Percentiles rank a stretch among this genome's conserved stretches.
phyloP scores from a whole-genome alignment of 2,329 filamentous ascomycete genomes.

The Fusarium compactum region DNA sequence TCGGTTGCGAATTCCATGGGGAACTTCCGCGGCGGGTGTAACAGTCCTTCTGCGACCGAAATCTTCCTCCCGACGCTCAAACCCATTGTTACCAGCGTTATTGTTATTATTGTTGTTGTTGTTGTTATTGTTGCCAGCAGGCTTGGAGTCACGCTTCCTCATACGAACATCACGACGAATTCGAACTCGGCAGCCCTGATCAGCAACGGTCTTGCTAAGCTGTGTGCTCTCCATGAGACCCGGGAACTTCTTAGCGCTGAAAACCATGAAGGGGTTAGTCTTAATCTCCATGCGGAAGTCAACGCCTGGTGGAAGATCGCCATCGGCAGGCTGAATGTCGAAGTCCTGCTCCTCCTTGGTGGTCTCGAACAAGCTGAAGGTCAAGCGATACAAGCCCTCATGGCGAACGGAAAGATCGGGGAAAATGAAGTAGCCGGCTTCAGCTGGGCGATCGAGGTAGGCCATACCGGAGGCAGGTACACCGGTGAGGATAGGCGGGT shows the following conservation, averaged over 20 bases:
- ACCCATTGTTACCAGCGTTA: constrained; percentile 55
- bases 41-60: constrained; percentile 58
- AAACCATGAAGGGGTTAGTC: constrained; percentile 88
- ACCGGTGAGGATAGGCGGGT: constrained; percentile 88
- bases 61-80: constrained; percentile 74
- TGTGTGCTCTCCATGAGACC: constrained; percentile 90
- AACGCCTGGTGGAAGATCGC: constrained; percentile 67
- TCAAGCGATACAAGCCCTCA: constrained; percentile 91
- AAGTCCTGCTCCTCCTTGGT: constrained; percentile 86
- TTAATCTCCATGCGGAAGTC: constrained; percentile 92
- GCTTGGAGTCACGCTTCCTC: constrained; percentile 83
- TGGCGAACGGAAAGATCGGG: constrained; percentile 96
- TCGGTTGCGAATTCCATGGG: constrained; percentile 60
- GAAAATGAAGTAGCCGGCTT: constrained; percentile 95
- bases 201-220: constrained; percentile 89
- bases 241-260: constrained; percentile 98
- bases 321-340: constrained; percentile 65
- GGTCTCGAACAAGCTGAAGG: constrained; percentile 94
- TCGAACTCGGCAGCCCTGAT: constrained; percentile 95
- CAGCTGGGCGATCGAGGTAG: constrained; percentile 86
- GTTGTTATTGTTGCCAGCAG: constrained; percentile 57
- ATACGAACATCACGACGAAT: constrained; percentile 95
- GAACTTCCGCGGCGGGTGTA: constrained; percentile 52
- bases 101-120: constrained; percentile 59
- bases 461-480: constrained; percentile 96